Evolutionary conservation across 208 protist genomes (phyloP).

Genomic region (Trichomonas gallinae): DNA sequence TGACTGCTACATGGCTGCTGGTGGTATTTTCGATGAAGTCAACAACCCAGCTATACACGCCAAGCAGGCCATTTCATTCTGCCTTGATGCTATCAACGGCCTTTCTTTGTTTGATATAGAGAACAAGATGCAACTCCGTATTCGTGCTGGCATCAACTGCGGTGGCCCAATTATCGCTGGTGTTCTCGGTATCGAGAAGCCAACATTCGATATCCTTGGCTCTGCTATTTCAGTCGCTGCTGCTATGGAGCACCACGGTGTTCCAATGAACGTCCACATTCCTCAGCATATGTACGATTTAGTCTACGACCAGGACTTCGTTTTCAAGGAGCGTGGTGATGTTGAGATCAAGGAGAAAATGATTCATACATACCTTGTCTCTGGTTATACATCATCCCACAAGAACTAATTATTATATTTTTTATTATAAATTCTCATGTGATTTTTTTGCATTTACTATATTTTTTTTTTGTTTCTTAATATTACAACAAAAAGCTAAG

Average conservation of each 20-base stretch:
- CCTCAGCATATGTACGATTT: neutral
- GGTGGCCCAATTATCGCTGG: constrained; percentile 4
- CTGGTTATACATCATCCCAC: neutral
- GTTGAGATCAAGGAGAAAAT: neutral
- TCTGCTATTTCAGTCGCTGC: neutral
- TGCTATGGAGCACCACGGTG: neutral
- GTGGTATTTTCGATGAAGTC: constrained; percentile 20
- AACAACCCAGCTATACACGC: neutral
- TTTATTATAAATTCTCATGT: neutral
- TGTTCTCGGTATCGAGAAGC: constrained; percentile 15
- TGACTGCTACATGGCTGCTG: constrained; percentile 9
- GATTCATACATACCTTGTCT: neutral
- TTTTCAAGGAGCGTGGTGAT: neutral
- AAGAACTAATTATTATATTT: neutral
- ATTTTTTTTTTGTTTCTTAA: too few relatives aligned
- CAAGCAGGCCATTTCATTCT: constrained; percentile 6
- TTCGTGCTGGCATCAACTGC: neutral
- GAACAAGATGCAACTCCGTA: neutral
- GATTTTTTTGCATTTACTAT: too few relatives aligned
- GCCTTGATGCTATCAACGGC: neutral
- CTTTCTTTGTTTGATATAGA: neutral
- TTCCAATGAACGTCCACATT: constrained; percentile 8
- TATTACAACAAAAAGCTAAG: too few relatives aligned
- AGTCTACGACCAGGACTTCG: neutral
- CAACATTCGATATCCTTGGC: constrained; percentile 21